A percentile compares a stretch with the other conserved stretches of the same genome.
Evolutionary conservation across 2,329 filamentous ascomycete species (phyloP).

Genomic region (Mycogone perniciosa): DNA sequence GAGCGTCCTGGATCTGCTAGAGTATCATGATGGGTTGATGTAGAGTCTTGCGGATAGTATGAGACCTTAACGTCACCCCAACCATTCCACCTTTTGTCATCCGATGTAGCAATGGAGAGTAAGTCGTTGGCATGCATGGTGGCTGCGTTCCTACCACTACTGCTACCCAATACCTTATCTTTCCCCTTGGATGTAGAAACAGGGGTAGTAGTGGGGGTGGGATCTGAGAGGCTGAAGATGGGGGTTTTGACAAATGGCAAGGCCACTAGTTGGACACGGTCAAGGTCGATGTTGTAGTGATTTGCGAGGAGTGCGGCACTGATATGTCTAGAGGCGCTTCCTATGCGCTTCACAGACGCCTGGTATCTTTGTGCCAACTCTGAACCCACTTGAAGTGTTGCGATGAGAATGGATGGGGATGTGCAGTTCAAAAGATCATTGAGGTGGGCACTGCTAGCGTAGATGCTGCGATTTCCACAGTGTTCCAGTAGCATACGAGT

Average conservation of each 20-base stretch:
- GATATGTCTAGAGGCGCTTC: constrained; percentile 58
- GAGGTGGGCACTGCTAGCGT: constrained; percentile 84
- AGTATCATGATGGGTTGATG: constrained; percentile 16
- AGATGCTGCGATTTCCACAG: constrained; percentile 93
- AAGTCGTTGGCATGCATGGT: constrained; percentile 78
- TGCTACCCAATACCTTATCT: constrained; percentile 50
- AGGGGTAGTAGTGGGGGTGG: constrained; percentile 46
- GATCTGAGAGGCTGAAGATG: constrained; percentile 45
- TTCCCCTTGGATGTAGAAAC: constrained; percentile 64
- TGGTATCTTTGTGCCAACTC: constrained; percentile 90
- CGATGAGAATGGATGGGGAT: constrained; percentile 69
- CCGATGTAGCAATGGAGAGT: constrained; percentile 62
- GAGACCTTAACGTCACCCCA: constrained; percentile 76
- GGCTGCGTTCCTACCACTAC: constrained; percentile 41
- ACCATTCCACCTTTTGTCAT: constrained; percentile 57
- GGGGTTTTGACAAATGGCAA: constrained; percentile 73
- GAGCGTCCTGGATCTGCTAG: constrained; percentile 27
- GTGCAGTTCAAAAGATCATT: constrained; percentile 87
- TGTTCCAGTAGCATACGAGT: constrained; percentile 85
- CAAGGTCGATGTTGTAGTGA: constrained; percentile 74
- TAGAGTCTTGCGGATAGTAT: constrained; percentile 58
- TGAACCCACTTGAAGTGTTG: constrained; percentile 72
- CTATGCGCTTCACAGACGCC: constrained; percentile 72
- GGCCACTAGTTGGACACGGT: constrained; percentile 78
- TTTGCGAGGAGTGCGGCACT: constrained; percentile 70